Conservation (phyloP, 768 basidiomycete genomes). For the Fomitopsis pulvina region DNA sequence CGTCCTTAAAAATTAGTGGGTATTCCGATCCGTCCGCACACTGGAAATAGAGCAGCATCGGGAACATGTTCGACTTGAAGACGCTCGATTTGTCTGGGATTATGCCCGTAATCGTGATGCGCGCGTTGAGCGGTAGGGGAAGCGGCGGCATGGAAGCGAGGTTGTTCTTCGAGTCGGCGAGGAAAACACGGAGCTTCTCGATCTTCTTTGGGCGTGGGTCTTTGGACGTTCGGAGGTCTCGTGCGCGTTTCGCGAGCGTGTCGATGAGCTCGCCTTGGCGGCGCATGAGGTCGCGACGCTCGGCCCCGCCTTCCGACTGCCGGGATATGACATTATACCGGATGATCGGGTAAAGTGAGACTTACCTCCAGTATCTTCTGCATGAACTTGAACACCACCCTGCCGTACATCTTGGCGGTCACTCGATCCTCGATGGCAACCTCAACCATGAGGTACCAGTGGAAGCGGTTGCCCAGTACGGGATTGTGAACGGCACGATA, state of each 20-base stretch:
- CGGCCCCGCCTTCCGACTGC: slow-evolving; percentile 68
- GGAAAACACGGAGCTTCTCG: slow-evolving; percentile 81
- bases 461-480: slow-evolving; percentile 83
- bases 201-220: slow-evolving; percentile 97
- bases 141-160: slow-evolving; percentile 75
- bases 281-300: slow-evolving; percentile 83
- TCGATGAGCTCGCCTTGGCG: slow-evolving; percentile 88
- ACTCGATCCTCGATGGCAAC: slow-evolving; percentile 80
- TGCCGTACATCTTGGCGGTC: slow-evolving; percentile 89
- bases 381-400: slow-evolving; percentile 88
- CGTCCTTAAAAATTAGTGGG: slow-evolving; percentile 97
- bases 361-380: slow-evolving; percentile 79
- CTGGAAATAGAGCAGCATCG: slow-evolving; percentile 86
- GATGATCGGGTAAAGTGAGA: neutral
- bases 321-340: neutral
- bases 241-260: slow-evolving; percentile 77
- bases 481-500: slow-evolving; percentile 75
- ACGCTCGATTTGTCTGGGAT: slow-evolving; percentile 89
- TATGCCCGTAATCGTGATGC: slow-evolving; percentile 77
- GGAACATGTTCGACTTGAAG: slow-evolving; percentile 96
- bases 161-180: slow-evolving; percentile 81
- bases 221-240: slow-evolving; percentile 83
- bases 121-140: slow-evolving; percentile 89
- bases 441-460: slow-evolving; percentile 99
- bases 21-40: slow-evolving; percentile 81